phyloP scores from a whole-genome alignment of 2,329 filamentous ascomycete species.

The Fusarium redolens region DNA sequence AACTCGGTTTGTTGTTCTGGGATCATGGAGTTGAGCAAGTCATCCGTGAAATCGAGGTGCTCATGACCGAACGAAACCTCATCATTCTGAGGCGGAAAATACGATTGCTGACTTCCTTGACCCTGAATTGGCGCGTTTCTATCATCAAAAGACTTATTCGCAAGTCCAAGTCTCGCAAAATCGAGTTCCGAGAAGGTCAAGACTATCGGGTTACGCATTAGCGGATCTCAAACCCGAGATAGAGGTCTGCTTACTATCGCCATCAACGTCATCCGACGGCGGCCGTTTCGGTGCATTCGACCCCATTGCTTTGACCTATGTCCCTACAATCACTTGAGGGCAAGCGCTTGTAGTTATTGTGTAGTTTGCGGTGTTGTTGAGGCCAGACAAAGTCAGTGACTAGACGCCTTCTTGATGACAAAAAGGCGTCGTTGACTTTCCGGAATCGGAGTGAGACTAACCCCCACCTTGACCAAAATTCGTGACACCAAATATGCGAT shows the following conservation, averaged over 20 bases:
- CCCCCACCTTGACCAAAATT: conserved; percentile 10
- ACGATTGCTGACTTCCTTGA: neutral
- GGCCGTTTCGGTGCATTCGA: neutral
- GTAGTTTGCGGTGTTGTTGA: neutral
- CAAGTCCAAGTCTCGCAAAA: conserved; percentile 28
- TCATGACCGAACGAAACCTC: neutral
- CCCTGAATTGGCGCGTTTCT: neutral
- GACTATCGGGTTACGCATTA: conserved; percentile 15
- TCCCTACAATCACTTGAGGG: no score
- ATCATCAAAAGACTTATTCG: neutral
- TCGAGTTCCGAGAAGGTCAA: conserved; percentile 33
- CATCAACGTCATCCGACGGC: conserved; percentile 18
- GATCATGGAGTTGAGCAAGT: neutral
- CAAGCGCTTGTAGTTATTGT: neutral
- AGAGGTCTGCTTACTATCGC: conserved; percentile 17
- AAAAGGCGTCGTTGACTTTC: conserved; percentile 14
- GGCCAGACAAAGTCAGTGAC: neutral
- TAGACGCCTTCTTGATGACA: conserved; percentile 3
- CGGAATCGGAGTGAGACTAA: conserved; percentile 24
- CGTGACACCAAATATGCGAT: neutral
- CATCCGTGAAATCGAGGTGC: neutral
- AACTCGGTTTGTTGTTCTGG: neutral
- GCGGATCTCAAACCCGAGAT: neutral
- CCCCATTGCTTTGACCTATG: neutral
- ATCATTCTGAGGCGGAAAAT: neutral